Evolutionary conservation across 2,329 filamentous ascomycete species (phyloP), one percentile per base, ranked within the genome.

Genomic region (Paramyrothecium sp.): DNA sequence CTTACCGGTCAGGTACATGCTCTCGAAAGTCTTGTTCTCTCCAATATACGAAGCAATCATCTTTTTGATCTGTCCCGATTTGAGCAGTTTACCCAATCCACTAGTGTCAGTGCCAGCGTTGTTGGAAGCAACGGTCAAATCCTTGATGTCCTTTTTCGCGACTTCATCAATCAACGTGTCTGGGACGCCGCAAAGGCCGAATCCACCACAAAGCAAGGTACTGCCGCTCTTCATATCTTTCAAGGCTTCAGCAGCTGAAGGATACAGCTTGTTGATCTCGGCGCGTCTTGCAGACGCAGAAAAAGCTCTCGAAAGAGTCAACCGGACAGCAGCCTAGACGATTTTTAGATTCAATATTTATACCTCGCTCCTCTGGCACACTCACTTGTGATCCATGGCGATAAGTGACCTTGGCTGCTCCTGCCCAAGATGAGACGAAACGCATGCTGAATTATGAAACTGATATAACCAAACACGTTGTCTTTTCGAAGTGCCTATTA

Each of bases 21-120:
- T 81, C 78, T 96, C 92, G 60, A 97, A 91, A 3, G 89, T 89
- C 78, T 95, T 96, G 78, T 97, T 97, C 76, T 95, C 91, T 68
- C 92, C 93, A 48, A 97, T 91, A 72, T 96, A 97, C 64, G 89
- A 92, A 21, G 92, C 90, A 67, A 97, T 87, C 87, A 96, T 95
- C 78, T 93, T 94, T 72, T 83, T 88, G 73, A 97, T 89, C 77
- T 96, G 92, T 65, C 89, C 89, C 53, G 86, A 86, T 73, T 88
- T 86, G 56, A 92, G 81, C 13, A 93, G 81, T 72, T 89, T 84
- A 64, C 88, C 91, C 22, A 92, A 84, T 1, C 92, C 92, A 5
- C 87, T 88, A 55, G 83, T 84, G 62, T 93, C 91, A 19, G 92
- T 90, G 55, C 92, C 92, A 23, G 92, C 92, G 71, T 97, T 97